Evolutionary conservation across 768 basidiomycete species (phyloP), one percentile per base, ranked within the genome.

Genomic region (Hortiboletus campestris): DNA sequence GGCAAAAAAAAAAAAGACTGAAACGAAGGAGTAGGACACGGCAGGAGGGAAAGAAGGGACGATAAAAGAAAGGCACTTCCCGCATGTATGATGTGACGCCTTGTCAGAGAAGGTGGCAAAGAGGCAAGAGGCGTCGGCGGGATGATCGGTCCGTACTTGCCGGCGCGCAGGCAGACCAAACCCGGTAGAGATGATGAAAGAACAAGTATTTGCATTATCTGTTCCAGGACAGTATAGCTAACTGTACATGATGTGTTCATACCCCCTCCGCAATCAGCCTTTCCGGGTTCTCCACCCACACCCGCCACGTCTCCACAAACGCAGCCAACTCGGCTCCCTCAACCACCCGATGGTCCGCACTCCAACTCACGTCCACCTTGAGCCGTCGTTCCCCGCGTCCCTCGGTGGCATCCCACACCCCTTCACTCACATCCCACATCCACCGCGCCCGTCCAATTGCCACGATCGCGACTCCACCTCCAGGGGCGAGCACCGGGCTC

Each of bases 321-420:
- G 89, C 91, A 50, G 89, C 91, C 58, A 95, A 67, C 73, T 95
- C 92, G 2, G 91, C 92, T 5, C 92, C 92, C 67, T 95, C 92
- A 11, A 94, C 84, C 8, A 95, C 84, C 16, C 92, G 75, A 71
- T 95, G 93, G 62, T 95, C 92, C 46, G 88, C 92, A 57, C 84
- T 84, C 89, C 92, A 94, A 59, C 87, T 89, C 6, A 92, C 75
- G 11, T 81, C 81, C 38, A 87, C 67, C 72, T 80, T 80, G 38
- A 88, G 68, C 61, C 84, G 75, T 57, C 83, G 72, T 60, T 80
- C 78, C 1, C 84, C 83, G 16, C 17, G 28, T 4, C 43, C 51
- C 19, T 29, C 34, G n/a, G 35, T 44, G 0, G 58, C 58, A 22
- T 61, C 48, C 66, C 63, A 68, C 17, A 58, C 67, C 34, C 71